Evolutionary conservation across 1,284 basidiomycete genomes (phyloP).

Genomic region (Ganoderma meredithae): DNA sequence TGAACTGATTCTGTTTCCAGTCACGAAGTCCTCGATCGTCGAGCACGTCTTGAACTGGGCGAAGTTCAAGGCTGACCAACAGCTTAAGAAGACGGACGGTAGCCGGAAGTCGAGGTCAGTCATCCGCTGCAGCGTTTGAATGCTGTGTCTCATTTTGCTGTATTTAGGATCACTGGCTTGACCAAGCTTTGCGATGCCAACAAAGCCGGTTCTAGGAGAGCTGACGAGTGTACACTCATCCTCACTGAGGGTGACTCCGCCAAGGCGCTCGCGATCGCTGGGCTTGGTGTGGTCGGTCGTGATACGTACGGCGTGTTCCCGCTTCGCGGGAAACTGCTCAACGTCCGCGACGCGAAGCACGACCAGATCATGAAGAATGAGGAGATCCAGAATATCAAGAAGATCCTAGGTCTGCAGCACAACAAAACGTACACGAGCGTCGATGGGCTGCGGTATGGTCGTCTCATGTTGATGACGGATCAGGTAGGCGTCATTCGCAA

Average conservation of each 20-base stretch:
- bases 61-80: constrained; percentile 95
- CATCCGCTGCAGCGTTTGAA: constrained; percentile 7
- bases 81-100: constrained; percentile 98
- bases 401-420: constrained; percentile 97
- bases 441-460: constrained; percentile 88
- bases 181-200: constrained; percentile 97
- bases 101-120: constrained; percentile 85
- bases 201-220: constrained; percentile 91
- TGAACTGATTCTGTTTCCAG: constrained; percentile 49
- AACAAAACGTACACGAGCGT: constrained; percentile 86
- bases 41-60: constrained; percentile 97
- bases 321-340: constrained; percentile 95
- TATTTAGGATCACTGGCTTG: constrained; percentile 82
- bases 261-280: constrained; percentile 95
- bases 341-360: constrained; percentile 96
- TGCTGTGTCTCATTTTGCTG: neutral
- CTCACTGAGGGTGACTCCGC: constrained; percentile 99
- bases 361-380: constrained; percentile 98
- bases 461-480: constrained; percentile 99
- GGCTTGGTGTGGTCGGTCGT: constrained; percentile 93
- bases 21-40: constrained; percentile 90
- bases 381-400: constrained; percentile 97
- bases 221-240: constrained; percentile 91
- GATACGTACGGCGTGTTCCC: constrained; percentile 99
- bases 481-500: constrained; percentile 61